These are phyloP conservation scores for Amniculicola lignicola DNA, from an alignment of 495 filamentous ascomycete species.

Conservation along the genomic window DNA sequence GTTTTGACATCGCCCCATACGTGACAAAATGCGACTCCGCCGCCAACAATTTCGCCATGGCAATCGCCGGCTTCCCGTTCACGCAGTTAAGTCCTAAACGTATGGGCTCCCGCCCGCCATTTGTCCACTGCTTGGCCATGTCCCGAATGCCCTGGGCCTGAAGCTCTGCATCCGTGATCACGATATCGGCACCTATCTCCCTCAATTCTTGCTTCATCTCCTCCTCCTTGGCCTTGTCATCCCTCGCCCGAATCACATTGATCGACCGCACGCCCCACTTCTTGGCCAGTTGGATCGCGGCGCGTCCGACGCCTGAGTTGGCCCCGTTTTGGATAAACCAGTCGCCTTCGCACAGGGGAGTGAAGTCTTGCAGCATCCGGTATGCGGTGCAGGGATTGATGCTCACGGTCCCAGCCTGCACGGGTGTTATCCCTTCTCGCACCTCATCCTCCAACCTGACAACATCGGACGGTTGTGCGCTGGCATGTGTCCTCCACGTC, in stretches of 20 bases:
- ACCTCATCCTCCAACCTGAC: constrained; percentile 64
- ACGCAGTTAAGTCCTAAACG: constrained; percentile 88
- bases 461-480: constrained; percentile 57
- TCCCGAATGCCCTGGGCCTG: constrained; percentile 62
- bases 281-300: constrained; percentile 77
- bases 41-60: constrained; percentile 64
- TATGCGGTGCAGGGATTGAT: constrained; percentile 94
- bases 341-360: constrained; percentile 61
- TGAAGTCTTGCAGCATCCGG: constrained; percentile 85
- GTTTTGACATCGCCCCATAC: constrained; percentile 90
- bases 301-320: constrained; percentile 84
- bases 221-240: constrained; percentile 61
- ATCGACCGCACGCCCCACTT: constrained; percentile 85
- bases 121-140: constrained; percentile 64
- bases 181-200: constrained; percentile 70
- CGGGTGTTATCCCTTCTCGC: constrained; percentile 60
- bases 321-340: constrained; percentile 98
- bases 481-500: constrained; percentile 88
- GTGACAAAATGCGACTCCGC: constrained; percentile 74
- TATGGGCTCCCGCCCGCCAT: constrained; percentile 63
- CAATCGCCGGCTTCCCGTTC: constrained; percentile 76
- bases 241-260: constrained; percentile 74
- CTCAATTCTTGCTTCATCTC: constrained; percentile 66
- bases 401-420: constrained; percentile 78
- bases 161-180: constrained; percentile 78